Base-by-base conservation (phyloP, 2,329 filamentous ascomycete genomes). In the Aspergillus chevalieri region DNA sequence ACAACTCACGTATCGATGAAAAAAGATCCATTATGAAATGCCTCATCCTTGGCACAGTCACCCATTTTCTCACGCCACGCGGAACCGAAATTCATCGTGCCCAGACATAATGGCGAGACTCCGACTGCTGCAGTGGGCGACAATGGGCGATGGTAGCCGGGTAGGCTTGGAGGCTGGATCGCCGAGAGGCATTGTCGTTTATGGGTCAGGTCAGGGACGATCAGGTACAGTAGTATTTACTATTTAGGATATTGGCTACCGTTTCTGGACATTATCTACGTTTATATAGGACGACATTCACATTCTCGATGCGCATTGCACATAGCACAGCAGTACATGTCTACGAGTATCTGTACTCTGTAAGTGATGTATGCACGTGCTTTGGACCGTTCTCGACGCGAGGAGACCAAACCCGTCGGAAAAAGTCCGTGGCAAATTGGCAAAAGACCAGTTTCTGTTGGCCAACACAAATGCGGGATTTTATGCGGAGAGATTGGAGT, bases 1-100 rank as follows among this genome's bases (percentile, higher is more conserved):
- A 6, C 21, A n/a, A 44, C n/a, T 28, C n/a, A 44, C 7, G 75
- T 79, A 52, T 79, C 77, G 47, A 79, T 73, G 58, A 79, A 78
- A 56, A n/a, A n/a, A n/a, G 65, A 58, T 78, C 75, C 6, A 79
- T 59, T 3, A 79, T 69, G 67, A 52, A 77, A 78, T 0, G 69
- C 58, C 0, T 65, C 69, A 30, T 76, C 67, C 53, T 76, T 76
- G 49, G 63, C 67, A 47, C 70, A 73, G 48, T 73, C 68, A 7
- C 74, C 41, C 41, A 42, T 42, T 15, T 15, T 15, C n/a, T 36
- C 33, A 19, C 17, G 17, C 38, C 38, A 41, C n/a, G 44, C 33
- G 8, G 48, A 51, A 15, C 63, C 63, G 7, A 70, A 65, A 22
- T 56, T 65, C 66, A 70, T 69, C 2, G 60, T 54, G 4, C 68